phyloP scores from a whole-genome alignment of 2,329 filamentous ascomycete genomes.

The Aspergillaceae sp. region DNA sequence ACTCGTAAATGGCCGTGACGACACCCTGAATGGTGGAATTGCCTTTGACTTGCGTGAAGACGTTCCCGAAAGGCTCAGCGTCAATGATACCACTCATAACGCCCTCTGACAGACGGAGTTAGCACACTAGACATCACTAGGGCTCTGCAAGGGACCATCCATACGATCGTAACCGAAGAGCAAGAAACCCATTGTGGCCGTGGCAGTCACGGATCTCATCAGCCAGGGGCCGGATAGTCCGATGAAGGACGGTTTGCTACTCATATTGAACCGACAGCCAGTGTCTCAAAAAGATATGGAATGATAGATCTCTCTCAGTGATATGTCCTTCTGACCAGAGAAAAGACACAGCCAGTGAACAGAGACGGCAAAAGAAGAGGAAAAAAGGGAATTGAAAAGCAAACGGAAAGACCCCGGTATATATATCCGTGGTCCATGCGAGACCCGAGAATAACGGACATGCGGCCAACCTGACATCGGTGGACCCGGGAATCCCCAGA shows the following conservation, averaged over 20 bases:
- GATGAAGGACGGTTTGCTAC: background rate
- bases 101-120: background rate
- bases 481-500: too few relatives aligned
- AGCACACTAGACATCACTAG: too few relatives aligned
- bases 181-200: slow-evolving; percentile 38
- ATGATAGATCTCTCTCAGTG: background rate
- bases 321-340: background rate
- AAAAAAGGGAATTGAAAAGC: background rate
- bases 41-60: slow-evolving; percentile 11
- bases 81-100: background rate
- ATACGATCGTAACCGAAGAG: slow-evolving; percentile 48
- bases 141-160: background rate
- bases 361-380: background rate
- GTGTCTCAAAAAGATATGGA: background rate
- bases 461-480: too few relatives aligned
- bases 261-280: background rate
- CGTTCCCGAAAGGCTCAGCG: slow-evolving; percentile 6
- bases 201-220: background rate
- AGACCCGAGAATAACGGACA: too few relatives aligned
- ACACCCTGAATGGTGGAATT: slow-evolving; percentile 41
- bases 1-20: slow-evolving; percentile 44
- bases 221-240: background rate
- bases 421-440: too few relatives aligned
- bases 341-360: too few relatives aligned
- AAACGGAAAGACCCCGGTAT: too few relatives aligned